These are phyloP conservation scores for Protomyces pachydermus DNA, from an alignment of 1,139 yeast species.

Conservation along the genomic window DNA sequence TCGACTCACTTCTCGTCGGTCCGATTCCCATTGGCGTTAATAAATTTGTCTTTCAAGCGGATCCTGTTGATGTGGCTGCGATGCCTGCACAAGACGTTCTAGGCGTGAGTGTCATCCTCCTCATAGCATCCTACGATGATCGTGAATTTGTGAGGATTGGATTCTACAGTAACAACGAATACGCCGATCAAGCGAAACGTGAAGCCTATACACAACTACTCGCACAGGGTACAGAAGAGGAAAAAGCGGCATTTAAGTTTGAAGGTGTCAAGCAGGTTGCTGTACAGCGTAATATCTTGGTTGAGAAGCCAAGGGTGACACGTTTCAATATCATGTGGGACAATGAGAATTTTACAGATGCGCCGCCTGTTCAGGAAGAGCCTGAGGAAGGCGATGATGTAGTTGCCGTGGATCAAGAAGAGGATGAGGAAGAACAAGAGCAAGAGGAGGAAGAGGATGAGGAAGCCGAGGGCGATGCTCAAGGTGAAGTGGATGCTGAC, in stretches of 20 bases:
- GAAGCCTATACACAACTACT: neutral
- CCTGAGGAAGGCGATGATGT: conserved; percentile 30
- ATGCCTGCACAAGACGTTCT: conserved; percentile 95
- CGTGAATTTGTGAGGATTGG: conserved; percentile 96
- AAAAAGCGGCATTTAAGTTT: conserved; percentile 78
- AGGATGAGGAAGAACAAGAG: conserved; percentile 22
- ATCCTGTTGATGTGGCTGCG: conserved; percentile 91
- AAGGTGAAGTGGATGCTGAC: conserved; percentile 39
- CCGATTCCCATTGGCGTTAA: conserved; percentile 98
- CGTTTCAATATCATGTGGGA: conserved; percentile 91
- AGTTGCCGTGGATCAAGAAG: conserved; percentile 26
- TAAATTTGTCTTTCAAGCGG: conserved; percentile 87
- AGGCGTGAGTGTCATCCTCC: conserved; percentile 84
- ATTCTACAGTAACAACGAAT: conserved; percentile 93
- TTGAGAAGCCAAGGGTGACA: conserved; percentile 96
- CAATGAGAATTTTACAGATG: conserved; percentile 29
- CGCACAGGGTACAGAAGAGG: conserved; percentile 59
- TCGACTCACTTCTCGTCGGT: conserved; percentile 91
- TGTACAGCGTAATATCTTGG: conserved; percentile 86
- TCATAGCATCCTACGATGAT: conserved; percentile 89
- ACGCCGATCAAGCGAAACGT: conserved; percentile 37
- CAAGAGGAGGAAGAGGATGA: conserved; percentile 21
- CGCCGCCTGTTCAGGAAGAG: conserved; percentile 31
- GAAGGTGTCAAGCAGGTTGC: conserved; percentile 75
- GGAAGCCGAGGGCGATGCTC: conserved; percentile 35